Evolutionary conservation across 371 early-diverging fungal genomes (phyloP).

Genomic region (Circinella minor): DNA sequence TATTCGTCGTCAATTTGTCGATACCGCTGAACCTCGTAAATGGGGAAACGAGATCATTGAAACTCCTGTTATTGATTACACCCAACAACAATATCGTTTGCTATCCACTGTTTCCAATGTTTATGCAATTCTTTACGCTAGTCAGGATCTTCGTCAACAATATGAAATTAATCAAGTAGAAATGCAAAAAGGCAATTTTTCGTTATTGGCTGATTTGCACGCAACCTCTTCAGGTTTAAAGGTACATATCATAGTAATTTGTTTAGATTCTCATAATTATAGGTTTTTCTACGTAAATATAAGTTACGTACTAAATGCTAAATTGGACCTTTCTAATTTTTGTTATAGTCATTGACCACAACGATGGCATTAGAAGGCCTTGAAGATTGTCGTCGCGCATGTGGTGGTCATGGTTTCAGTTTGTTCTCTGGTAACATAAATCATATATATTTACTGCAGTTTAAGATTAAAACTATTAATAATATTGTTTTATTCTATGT

Average conservation of each 20-base stretch:
- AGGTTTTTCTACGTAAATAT: neutral
- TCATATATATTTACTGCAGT: too few species aligned
- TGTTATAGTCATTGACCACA: conserved; percentile 59
- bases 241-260: conserved; percentile 13
- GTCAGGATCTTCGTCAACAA: conserved; percentile 18
- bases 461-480: neutral
- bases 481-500: too few species aligned
- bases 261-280: neutral
- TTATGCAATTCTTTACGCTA: conserved; percentile 75
- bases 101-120: conserved; percentile 74
- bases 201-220: conserved; percentile 78
- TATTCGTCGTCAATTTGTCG: conserved; percentile 57
- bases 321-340: neutral
- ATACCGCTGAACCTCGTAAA: conserved; percentile 40
- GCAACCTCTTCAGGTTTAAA: conserved; percentile 87
- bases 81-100: conserved; percentile 77
- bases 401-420: conserved; percentile 87
- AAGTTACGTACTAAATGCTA: too few species aligned
- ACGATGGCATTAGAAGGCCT: conserved; percentile 74
- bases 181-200: conserved; percentile 61
- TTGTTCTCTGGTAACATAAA: conserved; percentile 50
- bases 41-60: conserved; percentile 40
- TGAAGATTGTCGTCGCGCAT: conserved; percentile 76
- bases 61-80: conserved; percentile 76
- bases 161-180: conserved; percentile 23